A percentile compares a stretch with the other conserved stretches of the same genome.
Conservation (phyloP, 2,329 filamentous ascomycete genomes). For the Blastomyces percursus region DNA sequence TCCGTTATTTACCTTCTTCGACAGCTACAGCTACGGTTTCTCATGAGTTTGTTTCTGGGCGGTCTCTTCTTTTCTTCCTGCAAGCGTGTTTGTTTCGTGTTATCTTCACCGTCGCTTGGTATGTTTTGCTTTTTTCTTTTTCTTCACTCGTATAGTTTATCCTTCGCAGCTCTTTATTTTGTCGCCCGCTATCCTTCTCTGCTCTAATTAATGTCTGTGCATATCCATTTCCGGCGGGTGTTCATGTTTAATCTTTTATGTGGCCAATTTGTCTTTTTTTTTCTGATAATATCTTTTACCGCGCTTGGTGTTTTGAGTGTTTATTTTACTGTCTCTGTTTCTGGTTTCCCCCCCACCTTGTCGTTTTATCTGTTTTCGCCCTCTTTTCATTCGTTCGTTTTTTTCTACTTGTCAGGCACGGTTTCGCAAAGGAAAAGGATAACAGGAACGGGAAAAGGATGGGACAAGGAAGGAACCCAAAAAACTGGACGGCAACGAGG, state of each 20-base stretch:
- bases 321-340: neutral
- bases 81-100: neutral
- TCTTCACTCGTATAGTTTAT: conserved; percentile 9
- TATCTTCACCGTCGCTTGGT: neutral
- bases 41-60: conserved; percentile 2
- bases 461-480: neutral
- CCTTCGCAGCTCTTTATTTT: conserved; percentile 6
- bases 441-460: neutral
- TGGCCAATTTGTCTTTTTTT: conserved; percentile 16
- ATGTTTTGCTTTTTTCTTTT: neutral
- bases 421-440: neutral
- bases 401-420: neutral
- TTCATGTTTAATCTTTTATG: conserved; percentile 10
- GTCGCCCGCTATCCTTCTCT: neutral
- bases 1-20: neutral
- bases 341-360: neutral
- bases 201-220: conserved; percentile 1
- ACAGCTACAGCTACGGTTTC: neutral
- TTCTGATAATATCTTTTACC: conserved; percentile 13
- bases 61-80: neutral
- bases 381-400: neutral
- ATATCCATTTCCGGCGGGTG: conserved; percentile 7
- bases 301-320: neutral
- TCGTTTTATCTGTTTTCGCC: conserved; percentile 16
- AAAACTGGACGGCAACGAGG: no score